These are phyloP conservation scores for Claviceps arundinis DNA, from an alignment of 2,329 filamentous ascomycete genomes.

Conservation along the genomic window DNA sequence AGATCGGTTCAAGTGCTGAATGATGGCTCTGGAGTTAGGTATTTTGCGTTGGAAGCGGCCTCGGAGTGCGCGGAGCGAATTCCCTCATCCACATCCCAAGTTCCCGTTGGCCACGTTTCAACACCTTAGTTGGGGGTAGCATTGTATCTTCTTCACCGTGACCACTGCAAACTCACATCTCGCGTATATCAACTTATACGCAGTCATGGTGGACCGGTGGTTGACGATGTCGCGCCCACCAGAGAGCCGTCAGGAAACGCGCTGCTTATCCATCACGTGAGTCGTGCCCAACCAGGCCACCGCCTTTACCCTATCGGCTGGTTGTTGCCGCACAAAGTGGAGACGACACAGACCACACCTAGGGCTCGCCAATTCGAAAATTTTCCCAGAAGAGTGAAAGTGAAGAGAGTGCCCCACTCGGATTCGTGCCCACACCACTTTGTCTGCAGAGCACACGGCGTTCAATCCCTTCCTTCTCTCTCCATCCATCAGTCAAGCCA, in stretches of 20 bases:
- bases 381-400: constrained; percentile 11
- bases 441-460: background rate
- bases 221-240: too few relatives aligned
- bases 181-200: too few relatives aligned
- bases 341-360: constrained; percentile 9
- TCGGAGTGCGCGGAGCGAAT: too few relatives aligned
- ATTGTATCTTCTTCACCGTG: too few relatives aligned
- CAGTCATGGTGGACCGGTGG: too few relatives aligned
- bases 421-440: constrained; percentile 8
- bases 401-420: background rate
- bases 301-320: background rate
- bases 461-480: constrained; percentile 12
- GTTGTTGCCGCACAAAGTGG: background rate
- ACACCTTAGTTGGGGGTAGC: too few relatives aligned
- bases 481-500: constrained; percentile 20
- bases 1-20: too few relatives aligned
- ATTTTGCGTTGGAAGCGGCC: too few relatives aligned
- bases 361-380: constrained; percentile 23
- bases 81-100: too few relatives aligned
- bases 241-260: background rate
- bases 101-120: too few relatives aligned
- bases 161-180: too few relatives aligned
- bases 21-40: too few relatives aligned
- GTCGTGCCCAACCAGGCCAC: constrained; percentile 26
- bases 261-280: constrained; percentile 16